Evolutionary conservation across 2,329 filamentous ascomycete species (phyloP).

Genomic region (Claviceps purpurea): DNA sequence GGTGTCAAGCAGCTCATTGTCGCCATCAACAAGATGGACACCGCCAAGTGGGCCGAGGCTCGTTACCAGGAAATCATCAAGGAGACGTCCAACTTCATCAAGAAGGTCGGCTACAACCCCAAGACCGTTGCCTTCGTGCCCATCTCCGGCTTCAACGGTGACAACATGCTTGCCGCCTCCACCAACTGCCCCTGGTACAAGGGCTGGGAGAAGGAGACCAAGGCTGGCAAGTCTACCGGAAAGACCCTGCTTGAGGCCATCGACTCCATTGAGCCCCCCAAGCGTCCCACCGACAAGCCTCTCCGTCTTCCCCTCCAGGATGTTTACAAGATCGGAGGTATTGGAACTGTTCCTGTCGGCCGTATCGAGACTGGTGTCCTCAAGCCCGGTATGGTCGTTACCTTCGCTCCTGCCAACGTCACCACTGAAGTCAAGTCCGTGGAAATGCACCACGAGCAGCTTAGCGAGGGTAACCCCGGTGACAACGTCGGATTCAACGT

Average conservation of each 20-base stretch:
- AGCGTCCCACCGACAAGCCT: constrained; percentile 95
- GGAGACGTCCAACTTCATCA: constrained; percentile 99
- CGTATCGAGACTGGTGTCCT: constrained; percentile 99
- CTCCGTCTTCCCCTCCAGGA: constrained; percentile 99
- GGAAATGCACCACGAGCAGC: constrained; percentile 99
- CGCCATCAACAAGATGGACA: constrained; percentile 99
- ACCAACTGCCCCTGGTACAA: constrained; percentile 99
- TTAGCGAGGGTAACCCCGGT: constrained; percentile 85
- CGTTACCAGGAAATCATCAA: constrained; percentile 99
- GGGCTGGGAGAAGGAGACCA: constrained; percentile 96
- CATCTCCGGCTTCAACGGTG: constrained; percentile 99
- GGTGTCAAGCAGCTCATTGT: constrained; percentile 99
- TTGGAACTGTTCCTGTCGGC: constrained; percentile 98
- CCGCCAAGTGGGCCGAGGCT: constrained; percentile 91
- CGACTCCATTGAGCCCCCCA: constrained; percentile 83
- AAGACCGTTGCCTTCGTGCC: constrained; percentile 97
- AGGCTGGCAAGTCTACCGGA: constrained; percentile 75
- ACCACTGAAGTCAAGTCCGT: constrained; percentile 99
- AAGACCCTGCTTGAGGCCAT: constrained; percentile 99
- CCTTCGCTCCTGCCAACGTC: constrained; percentile 95
- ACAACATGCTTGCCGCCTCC: constrained; percentile 95
- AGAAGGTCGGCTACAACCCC: constrained; percentile 99
- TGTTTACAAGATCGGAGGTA: constrained; percentile 99
- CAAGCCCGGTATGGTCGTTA: constrained; percentile 86
- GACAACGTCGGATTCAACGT: constrained; percentile 99